Percentiles rank a stretch among this genome's conserved stretches.
Conservation (phyloP, 768 basidiomycete genomes). For the Amanita molliuscula region DNA sequence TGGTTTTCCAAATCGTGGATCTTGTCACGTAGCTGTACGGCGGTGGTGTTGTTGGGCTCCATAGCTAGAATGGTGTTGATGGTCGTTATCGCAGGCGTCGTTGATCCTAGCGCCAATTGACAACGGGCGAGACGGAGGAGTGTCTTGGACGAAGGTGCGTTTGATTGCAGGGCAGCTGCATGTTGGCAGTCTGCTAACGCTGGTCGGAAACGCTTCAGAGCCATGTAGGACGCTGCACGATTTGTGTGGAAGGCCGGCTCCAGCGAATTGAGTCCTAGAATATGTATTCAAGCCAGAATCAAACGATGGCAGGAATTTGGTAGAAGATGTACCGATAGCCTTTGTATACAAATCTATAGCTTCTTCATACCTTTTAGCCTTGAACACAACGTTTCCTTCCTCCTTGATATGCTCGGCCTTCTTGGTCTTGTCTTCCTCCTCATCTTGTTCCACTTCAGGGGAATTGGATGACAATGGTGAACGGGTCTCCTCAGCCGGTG, state of each 20-base stretch:
- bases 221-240: slow-evolving; percentile 81
- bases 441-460: neutral
- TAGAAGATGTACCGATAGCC: slow-evolving; percentile 47
- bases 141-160: slow-evolving; percentile 60
- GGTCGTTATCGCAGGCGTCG: slow-evolving; percentile 56
- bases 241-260: slow-evolving; percentile 80
- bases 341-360: slow-evolving; percentile 69
- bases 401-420: slow-evolving; percentile 62
- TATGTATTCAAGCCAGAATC: neutral
- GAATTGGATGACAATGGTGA: neutral
- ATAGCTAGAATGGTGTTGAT: slow-evolving; percentile 49
- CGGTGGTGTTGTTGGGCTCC: slow-evolving; percentile 52
- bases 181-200: slow-evolving; percentile 76
- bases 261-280: slow-evolving; percentile 42
- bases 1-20: slow-evolving; percentile 55
- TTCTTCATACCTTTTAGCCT: slow-evolving; percentile 47
- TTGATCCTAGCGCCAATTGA: slow-evolving; percentile 69
- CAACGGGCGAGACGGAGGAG: slow-evolving; percentile 76
- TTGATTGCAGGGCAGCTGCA: slow-evolving; percentile 55
- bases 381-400: slow-evolving; percentile 68
- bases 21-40: slow-evolving; percentile 50
- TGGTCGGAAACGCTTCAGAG: slow-evolving; percentile 60
- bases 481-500: neutral
- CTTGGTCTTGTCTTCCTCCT: slow-evolving; percentile 26
- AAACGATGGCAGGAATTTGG: slow-evolving; percentile 2